Percentiles rank a stretch among this genome's conserved stretches.
These are phyloP conservation scores for Vitis hybrid DNA, from an alignment of 177 flowering plant species.

Conservation along the genomic window DNA sequence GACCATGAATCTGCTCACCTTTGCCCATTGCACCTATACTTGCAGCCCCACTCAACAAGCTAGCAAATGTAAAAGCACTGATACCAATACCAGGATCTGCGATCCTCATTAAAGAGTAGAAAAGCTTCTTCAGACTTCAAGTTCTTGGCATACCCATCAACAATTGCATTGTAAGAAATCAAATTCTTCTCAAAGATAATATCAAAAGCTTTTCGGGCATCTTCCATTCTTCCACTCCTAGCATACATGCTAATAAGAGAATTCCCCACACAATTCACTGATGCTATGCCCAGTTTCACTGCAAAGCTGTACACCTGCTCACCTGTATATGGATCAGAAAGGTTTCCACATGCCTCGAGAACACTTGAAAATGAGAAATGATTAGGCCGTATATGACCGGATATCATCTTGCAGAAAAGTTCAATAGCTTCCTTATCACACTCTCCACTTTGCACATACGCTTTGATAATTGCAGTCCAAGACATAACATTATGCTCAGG, in stretches of 20 bases:
- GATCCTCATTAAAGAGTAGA: conserved; percentile 48
- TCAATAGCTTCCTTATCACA: conserved; percentile 57
- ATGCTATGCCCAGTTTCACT: conserved; percentile 53
- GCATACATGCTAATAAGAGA: conserved; percentile 76
- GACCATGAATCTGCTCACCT: conserved; percentile 79
- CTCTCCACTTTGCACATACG: conserved; percentile 60
- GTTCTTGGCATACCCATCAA: conserved; percentile 64
- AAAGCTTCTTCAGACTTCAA: conserved; percentile 53
- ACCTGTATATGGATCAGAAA: conserved; percentile 47
- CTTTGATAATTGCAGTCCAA: conserved; percentile 86
- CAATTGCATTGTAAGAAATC: conserved; percentile 61
- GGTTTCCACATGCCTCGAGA: conserved; percentile 79
- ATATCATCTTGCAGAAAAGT: conserved; percentile 58
- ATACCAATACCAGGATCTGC: conserved; percentile 39
- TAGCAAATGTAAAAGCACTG: conserved; percentile 65
- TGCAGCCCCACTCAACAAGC: conserved; percentile 82
- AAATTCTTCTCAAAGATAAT: conserved; percentile 67
- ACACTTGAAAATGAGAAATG: conserved; percentile 74
- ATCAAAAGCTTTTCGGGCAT: conserved; percentile 77
- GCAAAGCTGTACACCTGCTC: conserved; percentile 59
- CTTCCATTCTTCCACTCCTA: conserved; percentile 57
- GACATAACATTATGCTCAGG: conserved; percentile 77
- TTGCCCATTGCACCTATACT: conserved; percentile 64
- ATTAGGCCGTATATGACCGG: conserved; percentile 53
- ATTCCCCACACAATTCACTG: conserved; percentile 69